Conservation (phyloP, 2,329 filamentous ascomycete genomes). For the Pleochaeta shiraiana region DNA sequence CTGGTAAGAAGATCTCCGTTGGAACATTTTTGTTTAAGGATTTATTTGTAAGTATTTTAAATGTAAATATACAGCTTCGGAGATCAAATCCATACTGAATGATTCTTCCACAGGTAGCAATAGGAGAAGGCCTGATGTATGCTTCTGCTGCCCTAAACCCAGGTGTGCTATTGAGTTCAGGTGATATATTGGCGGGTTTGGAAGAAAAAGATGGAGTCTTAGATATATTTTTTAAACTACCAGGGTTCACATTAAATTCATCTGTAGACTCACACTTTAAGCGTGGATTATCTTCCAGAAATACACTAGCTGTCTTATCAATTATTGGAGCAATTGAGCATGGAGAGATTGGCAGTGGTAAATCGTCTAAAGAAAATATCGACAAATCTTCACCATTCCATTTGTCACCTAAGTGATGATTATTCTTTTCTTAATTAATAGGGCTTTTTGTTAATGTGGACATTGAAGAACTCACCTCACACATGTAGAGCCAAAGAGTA, state of each 20-base stretch:
- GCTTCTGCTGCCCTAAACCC: conserved; percentile 85
- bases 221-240: conserved; percentile 53
- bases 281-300: conserved; percentile 20
- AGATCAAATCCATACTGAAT: conserved; percentile 63
- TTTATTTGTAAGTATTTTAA: conserved; percentile 41
- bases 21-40: conserved; percentile 40
- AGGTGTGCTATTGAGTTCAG: conserved; percentile 36
- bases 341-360: conserved; percentile 24
- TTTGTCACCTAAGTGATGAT: conserved; percentile 71
- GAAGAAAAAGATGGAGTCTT: conserved; percentile 45
- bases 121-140: conserved; percentile 68
- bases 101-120: conserved; percentile 50
- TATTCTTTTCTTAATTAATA: conserved; percentile 34
- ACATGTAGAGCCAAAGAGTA: conserved; percentile 72
- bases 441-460: neutral
- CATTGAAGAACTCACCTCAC: conserved; percentile 29
- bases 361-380: conserved; percentile 71
- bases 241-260: conserved; percentile 42
- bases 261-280: conserved; percentile 25
- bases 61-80: conserved; percentile 50
- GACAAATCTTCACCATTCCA: conserved; percentile 98
- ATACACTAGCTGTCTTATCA: conserved; percentile 29
- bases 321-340: conserved; percentile 24
- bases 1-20: conserved; percentile 69
- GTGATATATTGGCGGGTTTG: conserved; percentile 27